Evolutionary conservation across 2,329 filamentous ascomycete species (phyloP), one percentile per base, ranked within the genome.

Genomic region (Chaetomium olivaceum): DNA sequence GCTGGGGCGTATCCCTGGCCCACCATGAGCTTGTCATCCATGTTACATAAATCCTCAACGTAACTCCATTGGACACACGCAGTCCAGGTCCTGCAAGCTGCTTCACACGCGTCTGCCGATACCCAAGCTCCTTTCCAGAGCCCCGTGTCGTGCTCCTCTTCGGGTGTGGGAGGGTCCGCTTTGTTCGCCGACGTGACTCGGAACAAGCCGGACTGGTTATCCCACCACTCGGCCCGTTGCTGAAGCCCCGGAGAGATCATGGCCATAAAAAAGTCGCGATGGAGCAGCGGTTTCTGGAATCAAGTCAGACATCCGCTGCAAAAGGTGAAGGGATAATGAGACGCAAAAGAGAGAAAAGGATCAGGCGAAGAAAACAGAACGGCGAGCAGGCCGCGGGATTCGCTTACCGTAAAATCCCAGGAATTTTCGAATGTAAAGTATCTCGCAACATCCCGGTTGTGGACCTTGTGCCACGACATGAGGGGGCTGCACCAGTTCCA

Each of bases 11-110:
- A 65, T 5, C 66, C 66, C 31, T 67, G 66, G 1, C 66, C 66
- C 66, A 67, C 65, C 5, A 65, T 65, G 9, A 67, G 21, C 27
- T 65, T 67, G 21, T 67, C 63, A n/a, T 67, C 66, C 66, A 67
- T 65, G 39, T 43, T 61, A 39, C 66, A 67, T 19, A 65, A 39
- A 29, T 67, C 66, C 50, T 67, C 66, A 8, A 67, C 66, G 16
- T 63, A 67, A 19, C 58, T 67, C 66, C 66, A 67, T 57, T 67
- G 66, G 9, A 67, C 62, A 33, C 66, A 67, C 3, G 58, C 23
- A 3, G 11, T 19, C 66, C 66, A 67, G 9, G 55, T 50, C 31
- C 61, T 43, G 27, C 66, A 67, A 1, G 66, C 66, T 3, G 54
- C 63, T 23, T 67, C 66, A 12, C 66, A 67, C 2, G 63, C 60